phyloP scores from a whole-genome alignment of 257 asterid genomes.

The Nicotiana paniculata region DNA sequence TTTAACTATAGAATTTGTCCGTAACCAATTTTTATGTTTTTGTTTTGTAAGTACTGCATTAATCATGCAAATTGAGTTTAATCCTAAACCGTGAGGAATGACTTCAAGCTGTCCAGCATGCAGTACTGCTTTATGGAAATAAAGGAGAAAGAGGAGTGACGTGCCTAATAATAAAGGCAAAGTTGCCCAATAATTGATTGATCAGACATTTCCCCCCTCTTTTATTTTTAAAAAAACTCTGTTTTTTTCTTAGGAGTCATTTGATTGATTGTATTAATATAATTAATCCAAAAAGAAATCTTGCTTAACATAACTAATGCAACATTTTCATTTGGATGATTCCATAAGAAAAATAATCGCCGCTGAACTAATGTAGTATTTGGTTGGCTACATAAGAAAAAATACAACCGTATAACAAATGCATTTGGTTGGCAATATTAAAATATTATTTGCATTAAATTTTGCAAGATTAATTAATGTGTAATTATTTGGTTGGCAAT shows the following conservation, averaged over 20 bases:
- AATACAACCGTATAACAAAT: too few species aligned
- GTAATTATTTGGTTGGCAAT: too few species aligned
- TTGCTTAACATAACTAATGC: neutral
- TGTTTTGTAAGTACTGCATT: neutral
- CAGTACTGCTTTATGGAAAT: neutral
- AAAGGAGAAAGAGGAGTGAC: neutral
- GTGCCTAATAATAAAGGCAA: neutral
- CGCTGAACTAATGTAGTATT: too few species aligned
- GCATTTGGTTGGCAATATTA: too few species aligned
- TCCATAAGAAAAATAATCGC: too few species aligned
- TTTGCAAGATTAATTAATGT: too few species aligned
- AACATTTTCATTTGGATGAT: too few species aligned
- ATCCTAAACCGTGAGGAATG: neutral
- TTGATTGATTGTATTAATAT: neutral
- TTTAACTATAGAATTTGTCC: too few species aligned
- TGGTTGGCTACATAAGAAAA: too few species aligned
- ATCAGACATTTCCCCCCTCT: neutral
- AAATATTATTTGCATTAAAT: too few species aligned
- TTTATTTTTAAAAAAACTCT: neutral
- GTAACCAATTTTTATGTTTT: neutral
- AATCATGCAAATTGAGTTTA: neutral
- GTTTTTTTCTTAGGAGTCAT: neutral
- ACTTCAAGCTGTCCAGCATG: conserved; percentile 11
- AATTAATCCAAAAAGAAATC: neutral
- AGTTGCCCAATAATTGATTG: neutral